Evolutionary conservation across 2,329 filamentous ascomycete species (phyloP).

Genomic region (Penicillium sp.): DNA sequence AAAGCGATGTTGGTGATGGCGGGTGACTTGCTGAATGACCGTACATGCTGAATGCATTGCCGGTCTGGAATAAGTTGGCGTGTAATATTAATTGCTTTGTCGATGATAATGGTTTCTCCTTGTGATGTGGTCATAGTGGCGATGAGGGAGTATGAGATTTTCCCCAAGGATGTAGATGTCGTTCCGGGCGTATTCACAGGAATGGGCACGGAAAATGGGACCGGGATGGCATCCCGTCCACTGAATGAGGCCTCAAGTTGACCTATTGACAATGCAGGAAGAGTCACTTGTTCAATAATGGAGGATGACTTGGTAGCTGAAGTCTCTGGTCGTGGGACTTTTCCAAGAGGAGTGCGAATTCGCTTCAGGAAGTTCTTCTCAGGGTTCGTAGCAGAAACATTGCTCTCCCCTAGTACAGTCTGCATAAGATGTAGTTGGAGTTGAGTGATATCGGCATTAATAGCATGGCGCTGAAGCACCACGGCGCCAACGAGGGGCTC

Average conservation of each 20-base stretch:
- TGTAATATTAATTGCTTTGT: slow-evolving; percentile 4
- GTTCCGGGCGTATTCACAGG: slow-evolving; percentile 6
- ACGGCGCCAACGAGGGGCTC: slow-evolving; percentile 8
- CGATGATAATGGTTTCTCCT: neutral
- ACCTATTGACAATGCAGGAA: neutral
- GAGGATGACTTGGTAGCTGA: neutral
- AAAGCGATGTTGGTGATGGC: slow-evolving; percentile 8
- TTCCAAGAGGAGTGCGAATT: neutral
- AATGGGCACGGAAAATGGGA: slow-evolving; percentile 15
- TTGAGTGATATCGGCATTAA: neutral
- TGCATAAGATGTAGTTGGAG: neutral
- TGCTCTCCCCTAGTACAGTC: neutral
- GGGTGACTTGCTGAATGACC: slow-evolving; percentile 7
- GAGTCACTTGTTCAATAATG: slow-evolving; percentile 1
- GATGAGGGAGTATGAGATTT: slow-evolving; percentile 10
- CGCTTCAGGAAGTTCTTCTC: neutral
- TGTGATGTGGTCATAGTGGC: slow-evolving; percentile 2
- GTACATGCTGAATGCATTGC: slow-evolving; percentile 8
- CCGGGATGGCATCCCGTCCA: neutral
- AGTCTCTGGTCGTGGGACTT: neutral
- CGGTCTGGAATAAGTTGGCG: slow-evolving; percentile 7
- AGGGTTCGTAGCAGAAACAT: neutral
- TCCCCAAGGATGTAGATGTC: slow-evolving; percentile 5
- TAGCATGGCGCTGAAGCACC: neutral
- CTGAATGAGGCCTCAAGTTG: neutral